These are phyloP conservation scores for Lepidium didymum DNA, from an alignment of 345 rosid species.

Conservation along the genomic window DNA sequence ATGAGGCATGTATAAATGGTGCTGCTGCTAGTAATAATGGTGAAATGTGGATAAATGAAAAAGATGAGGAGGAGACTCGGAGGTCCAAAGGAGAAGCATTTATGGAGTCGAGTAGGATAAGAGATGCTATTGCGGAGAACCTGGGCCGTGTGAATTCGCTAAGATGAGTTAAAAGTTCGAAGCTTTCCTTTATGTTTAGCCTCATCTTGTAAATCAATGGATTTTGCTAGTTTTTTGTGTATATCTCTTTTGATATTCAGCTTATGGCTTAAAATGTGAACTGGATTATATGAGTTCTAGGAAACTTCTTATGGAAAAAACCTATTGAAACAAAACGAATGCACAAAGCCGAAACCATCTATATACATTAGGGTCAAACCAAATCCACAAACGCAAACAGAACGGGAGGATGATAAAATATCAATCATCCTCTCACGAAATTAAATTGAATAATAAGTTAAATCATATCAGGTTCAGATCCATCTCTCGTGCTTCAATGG, in stretches of 20 bases:
- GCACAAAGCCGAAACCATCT: slow-evolving; percentile 3
- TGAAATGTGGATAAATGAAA: not conserved
- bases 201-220: not conserved
- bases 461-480: slow-evolving; percentile 14
- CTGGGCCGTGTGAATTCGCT: slow-evolving; percentile 38
- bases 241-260: not conserved
- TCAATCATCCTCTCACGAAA: slow-evolving; percentile 20
- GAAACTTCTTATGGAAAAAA: not conserved
- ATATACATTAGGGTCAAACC: slow-evolving; percentile 18
- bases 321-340: not conserved
- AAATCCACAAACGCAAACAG: slow-evolving; percentile 17
- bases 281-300: not conserved
- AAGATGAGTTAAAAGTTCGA: slow-evolving; percentile 17
- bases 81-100: slow-evolving; percentile 41
- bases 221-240: not conserved
- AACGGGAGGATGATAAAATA: slow-evolving; percentile 18
- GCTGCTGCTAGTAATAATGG: not conserved
- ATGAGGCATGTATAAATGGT: slow-evolving; percentile 24
- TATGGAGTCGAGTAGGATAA: slow-evolving; percentile 34
- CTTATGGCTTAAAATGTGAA: not conserved
- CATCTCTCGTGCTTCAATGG: slow-evolving; percentile 74
- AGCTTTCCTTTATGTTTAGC: not conserved
- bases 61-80: slow-evolving; percentile 29
- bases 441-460: slow-evolving; percentile 1
- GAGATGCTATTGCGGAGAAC: slow-evolving; percentile 60